Percentiles rank a stretch among this genome's conserved stretches.
phyloP scores from a whole-genome alignment of 1,284 basidiomycete species.

The Mycosarcoma mackinlayi region DNA sequence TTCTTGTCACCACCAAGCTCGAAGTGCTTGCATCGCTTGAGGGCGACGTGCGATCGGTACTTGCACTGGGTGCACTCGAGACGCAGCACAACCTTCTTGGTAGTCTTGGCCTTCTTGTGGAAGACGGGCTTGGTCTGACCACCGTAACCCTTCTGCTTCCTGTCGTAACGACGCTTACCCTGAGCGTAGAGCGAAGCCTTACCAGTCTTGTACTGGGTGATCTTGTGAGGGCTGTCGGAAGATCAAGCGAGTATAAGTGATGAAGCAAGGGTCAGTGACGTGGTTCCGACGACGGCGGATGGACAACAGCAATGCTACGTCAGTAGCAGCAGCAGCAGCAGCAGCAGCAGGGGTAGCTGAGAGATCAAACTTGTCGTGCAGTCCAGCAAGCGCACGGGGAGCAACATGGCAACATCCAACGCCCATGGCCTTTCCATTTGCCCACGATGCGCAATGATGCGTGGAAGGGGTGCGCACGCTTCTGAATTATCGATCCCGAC shows the following conservation, averaged over 20 bases:
- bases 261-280: conserved; percentile 11
- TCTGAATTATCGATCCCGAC: no score
- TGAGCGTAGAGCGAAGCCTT: conserved; percentile 75
- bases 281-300: background rate
- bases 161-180: conserved; percentile 99
- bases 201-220: conserved; percentile 69
- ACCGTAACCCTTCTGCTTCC: conserved; percentile 98
- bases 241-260: background rate
- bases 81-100: conserved; percentile 98
- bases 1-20: conserved; percentile 99
- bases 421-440: no score
- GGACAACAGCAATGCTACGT: background rate
- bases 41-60: conserved; percentile 79
- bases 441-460: no score
- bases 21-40: conserved; percentile 99
- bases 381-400: no score
- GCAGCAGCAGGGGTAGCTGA: background rate
- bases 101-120: conserved; percentile 92
- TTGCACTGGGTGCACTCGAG: conserved; percentile 99
- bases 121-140: conserved; percentile 99
- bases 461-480: no score
- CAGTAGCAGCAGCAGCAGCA: background rate
- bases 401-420: no score
- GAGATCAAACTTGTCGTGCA: no score
- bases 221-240: conserved; percentile 65